Evolutionary conservation across 2,329 filamentous ascomycete genomes (phyloP), one percentile per base, ranked within the genome.

Genomic region (Blumeria hordei): DNA sequence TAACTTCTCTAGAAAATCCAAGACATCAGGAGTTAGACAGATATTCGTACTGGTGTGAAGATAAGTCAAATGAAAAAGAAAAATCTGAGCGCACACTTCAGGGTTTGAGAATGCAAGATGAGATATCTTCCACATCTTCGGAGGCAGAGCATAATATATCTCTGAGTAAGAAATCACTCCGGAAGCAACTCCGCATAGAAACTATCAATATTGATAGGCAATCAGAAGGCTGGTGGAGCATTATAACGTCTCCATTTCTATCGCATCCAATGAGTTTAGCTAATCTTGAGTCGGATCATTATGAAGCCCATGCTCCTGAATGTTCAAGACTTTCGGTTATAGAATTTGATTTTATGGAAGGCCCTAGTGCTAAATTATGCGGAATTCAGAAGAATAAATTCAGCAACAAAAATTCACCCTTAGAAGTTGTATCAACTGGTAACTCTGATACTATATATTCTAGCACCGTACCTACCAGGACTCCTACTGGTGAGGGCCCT

Each of bases 181-280:
- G 51, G 12, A 61, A 54, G 12, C 60, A 59, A 57, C 57, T 58
- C 49, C 65, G 63, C 49, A 56, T 62, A 7, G 64, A 60, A 54
- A 65, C 63, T 47, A 53, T 62, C 54, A 60, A 58, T 18, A 63
- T 61, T 43, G 56, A 71, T 44, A 74, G 76, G 10, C 73, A 72
- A 55, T 81, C 80, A 32, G 72, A 74, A 57, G 83, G 83, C 18
- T 88, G 83, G 83, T 88, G 83, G 83, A 84, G 85, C 61, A 74
- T 84, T 59, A 77, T 88, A 55, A 80, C 76, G 7, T 84, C 83
- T 0, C 83, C 83, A 0, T 87, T 87, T 62, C 54, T 67, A n/a
- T 63, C 64, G 21, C 59, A 63, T 49, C 64, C 64, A 12, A 67
- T 65, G 45, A 67, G 64, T 0, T 61, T 67, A 21, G 61, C 62